Conservation (phyloP, 306 rosid genomes). For the Cicer yamashitae region DNA sequence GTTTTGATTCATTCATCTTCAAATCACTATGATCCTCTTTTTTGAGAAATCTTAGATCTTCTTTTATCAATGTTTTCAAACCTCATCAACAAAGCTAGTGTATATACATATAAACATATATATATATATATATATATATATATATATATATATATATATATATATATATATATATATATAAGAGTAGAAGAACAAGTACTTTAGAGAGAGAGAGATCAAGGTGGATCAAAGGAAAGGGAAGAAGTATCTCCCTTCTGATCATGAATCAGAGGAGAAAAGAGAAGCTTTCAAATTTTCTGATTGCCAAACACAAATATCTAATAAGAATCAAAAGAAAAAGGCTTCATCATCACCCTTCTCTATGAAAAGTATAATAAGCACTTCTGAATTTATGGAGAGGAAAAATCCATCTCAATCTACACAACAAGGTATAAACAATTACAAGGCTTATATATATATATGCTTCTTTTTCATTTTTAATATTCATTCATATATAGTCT, state of each 20-base stretch:
- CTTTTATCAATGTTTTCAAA: conserved; percentile 28
- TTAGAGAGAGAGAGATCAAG: conserved; percentile 32
- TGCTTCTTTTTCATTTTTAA: background rate
- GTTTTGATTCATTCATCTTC: conserved; percentile 15
- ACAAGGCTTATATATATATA: background rate
- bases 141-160: too few relatives aligned
- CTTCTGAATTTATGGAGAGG: background rate
- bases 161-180: background rate
- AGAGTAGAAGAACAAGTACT: conserved; percentile 24
- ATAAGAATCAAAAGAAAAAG: conserved; percentile 31
- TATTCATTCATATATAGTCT: background rate
- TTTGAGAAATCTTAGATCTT: conserved; percentile 49
- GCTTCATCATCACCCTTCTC: conserved; percentile 43
- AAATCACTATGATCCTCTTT: conserved; percentile 30
- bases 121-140: background rate
- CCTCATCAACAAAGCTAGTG: background rate
- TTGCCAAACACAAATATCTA: too few relatives aligned
- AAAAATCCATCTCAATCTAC: conserved; percentile 33
- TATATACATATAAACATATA: background rate
- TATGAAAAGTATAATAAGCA: background rate
- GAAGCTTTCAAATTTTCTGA: conserved; percentile 11
- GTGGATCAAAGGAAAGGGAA: conserved; percentile 62
- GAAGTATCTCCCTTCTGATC: conserved; percentile 50
- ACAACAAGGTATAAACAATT: conserved; percentile 43
- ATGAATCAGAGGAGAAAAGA: conserved; percentile 45